Percentiles rank a stretch among this genome's conserved stretches.
Evolutionary conservation across 805 yeast species (phyloP).

Genomic region (Ogataea zsoltii): DNA sequence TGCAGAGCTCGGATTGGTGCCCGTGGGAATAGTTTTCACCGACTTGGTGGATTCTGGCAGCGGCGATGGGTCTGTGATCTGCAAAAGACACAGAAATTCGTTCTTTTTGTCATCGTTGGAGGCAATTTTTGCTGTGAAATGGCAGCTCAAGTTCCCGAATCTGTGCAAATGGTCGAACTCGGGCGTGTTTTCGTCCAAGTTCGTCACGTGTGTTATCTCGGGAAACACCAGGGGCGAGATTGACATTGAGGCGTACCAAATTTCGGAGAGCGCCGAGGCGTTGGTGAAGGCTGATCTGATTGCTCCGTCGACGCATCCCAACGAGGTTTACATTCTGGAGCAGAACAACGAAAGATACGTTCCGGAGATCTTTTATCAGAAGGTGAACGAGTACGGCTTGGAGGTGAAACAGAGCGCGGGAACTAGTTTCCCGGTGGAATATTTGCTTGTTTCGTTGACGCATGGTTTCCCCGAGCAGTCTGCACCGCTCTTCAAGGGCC

Average conservation of each 20-base stretch:
- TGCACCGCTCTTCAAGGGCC: conserved; percentile 51
- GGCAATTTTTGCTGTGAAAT: conserved; percentile 74
- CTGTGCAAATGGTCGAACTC: conserved; percentile 60
- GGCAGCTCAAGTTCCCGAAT: conserved; percentile 70
- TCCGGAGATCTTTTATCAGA: conserved; percentile 88
- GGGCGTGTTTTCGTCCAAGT: conserved; percentile 79
- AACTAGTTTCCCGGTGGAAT: conserved; percentile 93
- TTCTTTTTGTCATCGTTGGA: conserved; percentile 90
- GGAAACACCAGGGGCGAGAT: conserved; percentile 90
- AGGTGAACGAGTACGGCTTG: conserved; percentile 82
- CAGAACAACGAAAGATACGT: conserved; percentile 78
- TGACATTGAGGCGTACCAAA: conserved; percentile 89
- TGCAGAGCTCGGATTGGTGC: conserved; percentile 55
- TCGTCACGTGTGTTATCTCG: conserved; percentile 88
- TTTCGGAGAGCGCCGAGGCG: conserved; percentile 83
- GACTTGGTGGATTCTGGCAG: conserved; percentile 86
- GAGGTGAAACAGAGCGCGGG: conserved; percentile 87
- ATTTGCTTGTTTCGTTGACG: conserved; percentile 77
- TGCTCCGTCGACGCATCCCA: conserved; percentile 87
- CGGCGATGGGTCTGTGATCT: conserved; percentile 85
- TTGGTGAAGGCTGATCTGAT: conserved; percentile 83
- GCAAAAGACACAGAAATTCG: conserved; percentile 90
- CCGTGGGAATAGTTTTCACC: conserved; percentile 85
- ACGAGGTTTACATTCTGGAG: conserved; percentile 76
- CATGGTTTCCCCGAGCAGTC: conserved; percentile 85